Base-by-base conservation (phyloP, 2,329 filamentous ascomycete genomes). In the Microsporum canis region DNA sequence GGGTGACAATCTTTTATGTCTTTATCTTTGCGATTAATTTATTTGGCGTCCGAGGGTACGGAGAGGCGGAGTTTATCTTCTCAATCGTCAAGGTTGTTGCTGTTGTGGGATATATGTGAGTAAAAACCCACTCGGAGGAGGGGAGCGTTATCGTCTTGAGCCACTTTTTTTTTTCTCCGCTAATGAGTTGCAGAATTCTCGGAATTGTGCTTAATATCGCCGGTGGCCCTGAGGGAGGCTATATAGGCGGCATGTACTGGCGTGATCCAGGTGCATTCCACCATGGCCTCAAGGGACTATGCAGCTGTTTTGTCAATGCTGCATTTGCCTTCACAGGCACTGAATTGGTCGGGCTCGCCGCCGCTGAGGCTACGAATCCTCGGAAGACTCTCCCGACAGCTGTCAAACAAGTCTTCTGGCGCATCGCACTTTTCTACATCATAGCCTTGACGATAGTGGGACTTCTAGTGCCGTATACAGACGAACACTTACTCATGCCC, bases 221-320 rank as follows among this genome's bases (percentile, higher is more conserved):
- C 45, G 86, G 86, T 59, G 86, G 84, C 3, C 84, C 84, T 3
- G 80, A 84, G 63, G 76, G 80, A 63, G 80, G 86, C 67, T 78
- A 79, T 61, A 82, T 80, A 64, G 85, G 85, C 5, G 87, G 87
- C 74, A 77, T 82, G 62, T 87, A 86, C 75, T 88, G 85, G 85
- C 77, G 76, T 3, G 66, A 82, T 31, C 85, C 85, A 36, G 85
- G 84, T 38, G 81, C 82, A 6, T 84, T 84, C 70, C 77, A 74
- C 43, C 68, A 75, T 2, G 76, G 77, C 60, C 86, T 87, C 73
- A 73, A 84, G 45, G 83, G 78, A 10, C 82, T 87, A 73, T 89
- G 86, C 85, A 83, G 70, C 39, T 77, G 76, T 60, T 78, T 82
- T 66, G 68, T 71, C 23, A 73, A 70, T 38, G 72, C 73, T 1